A percentile compares a stretch with the other conserved stretches of the same genome.
Evolutionary conservation across 176 grass and related monocot species (phyloP).

Genomic region (Carex cristatella): DNA sequence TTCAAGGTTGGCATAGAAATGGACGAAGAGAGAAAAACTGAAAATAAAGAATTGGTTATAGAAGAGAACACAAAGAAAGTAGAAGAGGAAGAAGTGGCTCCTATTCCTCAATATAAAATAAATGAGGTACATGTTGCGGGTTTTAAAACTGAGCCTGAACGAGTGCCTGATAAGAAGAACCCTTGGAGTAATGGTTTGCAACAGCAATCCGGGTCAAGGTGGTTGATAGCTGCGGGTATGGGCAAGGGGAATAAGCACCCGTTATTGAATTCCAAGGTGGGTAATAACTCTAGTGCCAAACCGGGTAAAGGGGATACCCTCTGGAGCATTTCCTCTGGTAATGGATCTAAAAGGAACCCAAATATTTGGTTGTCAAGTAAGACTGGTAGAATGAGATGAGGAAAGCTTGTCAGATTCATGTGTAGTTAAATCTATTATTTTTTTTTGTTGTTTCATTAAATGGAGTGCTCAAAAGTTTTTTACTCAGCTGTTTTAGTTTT

Average conservation of each 20-base stretch:
- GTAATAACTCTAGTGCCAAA: slow-evolving; percentile 27
- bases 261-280: slow-evolving; percentile 71
- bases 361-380: slow-evolving; percentile 77
- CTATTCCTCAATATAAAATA: slow-evolving; percentile 75
- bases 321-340: slow-evolving; percentile 94
- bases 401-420: not conserved
- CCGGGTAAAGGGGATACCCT: slow-evolving; percentile 56
- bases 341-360: slow-evolving; percentile 58
- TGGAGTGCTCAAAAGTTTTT: not conserved
- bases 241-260: slow-evolving; percentile 83
- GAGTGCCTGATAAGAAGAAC: slow-evolving; percentile 56
- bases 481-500: not conserved
- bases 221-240: slow-evolving; percentile 95
- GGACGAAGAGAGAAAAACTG: slow-evolving; percentile 49
- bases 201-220: slow-evolving; percentile 86
- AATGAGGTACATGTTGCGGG: slow-evolving; percentile 92
- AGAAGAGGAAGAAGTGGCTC: slow-evolving; percentile 31
- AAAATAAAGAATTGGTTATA: slow-evolving; percentile 42
- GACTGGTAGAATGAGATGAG: slow-evolving; percentile 48
- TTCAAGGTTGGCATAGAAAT: slow-evolving; percentile 24
- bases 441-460: not conserved
- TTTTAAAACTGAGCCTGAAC: slow-evolving; percentile 68
- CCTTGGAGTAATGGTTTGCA: slow-evolving; percentile 75
- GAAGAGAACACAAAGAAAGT: slow-evolving; percentile 42
- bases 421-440: not conserved